Evolutionary conservation across 345 rosid species (phyloP).

Genomic region (Rhizophora apiculata): DNA sequence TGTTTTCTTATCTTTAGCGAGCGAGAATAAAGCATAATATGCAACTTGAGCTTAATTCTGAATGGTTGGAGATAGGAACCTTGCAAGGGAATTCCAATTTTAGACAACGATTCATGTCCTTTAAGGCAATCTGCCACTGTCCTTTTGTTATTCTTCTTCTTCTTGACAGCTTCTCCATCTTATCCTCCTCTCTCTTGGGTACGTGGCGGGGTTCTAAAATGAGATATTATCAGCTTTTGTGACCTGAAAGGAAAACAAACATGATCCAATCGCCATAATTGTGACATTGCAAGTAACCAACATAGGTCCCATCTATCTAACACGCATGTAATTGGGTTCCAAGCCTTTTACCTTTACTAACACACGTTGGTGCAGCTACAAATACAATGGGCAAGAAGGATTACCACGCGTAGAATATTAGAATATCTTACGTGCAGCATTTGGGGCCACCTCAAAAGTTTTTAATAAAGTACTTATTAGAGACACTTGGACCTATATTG

Average conservation of each 20-base stretch:
- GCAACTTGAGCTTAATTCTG: no score
- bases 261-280: conserved; percentile 1
- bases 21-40: no score
- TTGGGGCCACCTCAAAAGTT: conserved; percentile 38
- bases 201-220: background rate
- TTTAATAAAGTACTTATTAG: background rate
- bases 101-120: no score
- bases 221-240: conserved; percentile 1
- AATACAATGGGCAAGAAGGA: background rate
- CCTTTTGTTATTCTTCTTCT: no score
- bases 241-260: conserved; percentile 1
- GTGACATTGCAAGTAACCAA: conserved; percentile 1
- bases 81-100: no score
- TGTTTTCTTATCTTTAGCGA: no score
- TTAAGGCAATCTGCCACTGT: no score
- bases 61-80: no score
- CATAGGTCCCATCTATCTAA: background rate
- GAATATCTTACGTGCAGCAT: conserved; percentile 4
- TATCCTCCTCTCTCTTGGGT: background rate
- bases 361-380: background rate
- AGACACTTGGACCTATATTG: conserved; percentile 39
- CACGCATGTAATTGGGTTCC: conserved; percentile 8
- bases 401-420: background rate
- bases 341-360: background rate
- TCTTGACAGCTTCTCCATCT: no score